phyloP scores from a whole-genome alignment of 2,329 filamentous ascomycete species.

The Cladosporium sp. region DNA sequence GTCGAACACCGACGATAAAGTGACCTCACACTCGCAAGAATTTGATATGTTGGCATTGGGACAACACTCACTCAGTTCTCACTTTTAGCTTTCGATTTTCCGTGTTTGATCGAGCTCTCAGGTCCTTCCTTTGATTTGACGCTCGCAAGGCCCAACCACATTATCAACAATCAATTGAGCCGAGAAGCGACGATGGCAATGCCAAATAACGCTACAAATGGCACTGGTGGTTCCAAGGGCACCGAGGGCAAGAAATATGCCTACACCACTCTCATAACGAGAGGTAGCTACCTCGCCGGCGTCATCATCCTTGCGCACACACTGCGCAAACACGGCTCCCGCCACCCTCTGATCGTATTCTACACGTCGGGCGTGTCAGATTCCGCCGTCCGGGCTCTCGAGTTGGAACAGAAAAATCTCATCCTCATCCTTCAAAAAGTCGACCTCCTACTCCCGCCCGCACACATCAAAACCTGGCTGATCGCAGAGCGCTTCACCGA shows the following conservation, averaged over 20 bases:
- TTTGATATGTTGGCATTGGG: too few species aligned
- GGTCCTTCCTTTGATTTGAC: too few species aligned
- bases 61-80: too few species aligned
- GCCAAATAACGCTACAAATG: neutral
- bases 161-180: too few species aligned
- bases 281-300: constrained; percentile 47
- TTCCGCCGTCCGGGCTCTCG: constrained; percentile 36
- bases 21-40: too few species aligned
- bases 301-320: constrained; percentile 47
- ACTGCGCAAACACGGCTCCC: constrained; percentile 39
- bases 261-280: constrained; percentile 48
- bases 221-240: neutral
- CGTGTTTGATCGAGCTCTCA: too few species aligned
- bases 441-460: constrained; percentile 36
- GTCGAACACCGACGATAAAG: too few species aligned
- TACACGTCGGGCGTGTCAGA: constrained; percentile 41
- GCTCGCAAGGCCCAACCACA: too few species aligned
- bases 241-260: constrained; percentile 25
- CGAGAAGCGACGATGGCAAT: too few species aligned
- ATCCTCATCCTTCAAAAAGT: constrained; percentile 38
- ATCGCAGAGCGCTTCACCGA: constrained; percentile 49
- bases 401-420: constrained; percentile 35
- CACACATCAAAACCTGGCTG: constrained; percentile 31
- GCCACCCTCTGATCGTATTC: constrained; percentile 45
- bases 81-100: too few species aligned